Conservation (phyloP, 1,139 yeast species). For the Protomyces macrosporus region DNA sequence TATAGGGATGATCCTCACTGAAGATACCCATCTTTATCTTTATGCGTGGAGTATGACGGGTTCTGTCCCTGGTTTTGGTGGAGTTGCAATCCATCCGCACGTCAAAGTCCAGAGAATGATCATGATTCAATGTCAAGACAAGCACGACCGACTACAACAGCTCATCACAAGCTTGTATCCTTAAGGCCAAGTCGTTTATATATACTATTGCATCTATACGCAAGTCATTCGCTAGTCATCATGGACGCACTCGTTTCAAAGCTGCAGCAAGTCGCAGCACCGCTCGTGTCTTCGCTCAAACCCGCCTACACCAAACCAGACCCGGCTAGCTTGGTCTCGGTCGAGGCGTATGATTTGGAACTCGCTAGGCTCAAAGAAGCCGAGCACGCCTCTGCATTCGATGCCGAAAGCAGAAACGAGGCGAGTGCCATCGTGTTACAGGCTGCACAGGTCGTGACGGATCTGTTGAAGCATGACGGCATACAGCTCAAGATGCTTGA, state of each 20-base stretch:
- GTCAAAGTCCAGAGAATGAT: too few species aligned
- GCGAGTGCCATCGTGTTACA: not conserved
- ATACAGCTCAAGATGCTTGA: not conserved
- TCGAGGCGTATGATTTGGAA: not conserved
- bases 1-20: slow-evolving; percentile 44
- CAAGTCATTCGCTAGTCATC: not conserved
- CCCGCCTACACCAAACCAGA: not conserved
- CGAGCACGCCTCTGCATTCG: not conserved
- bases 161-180: too few species aligned
- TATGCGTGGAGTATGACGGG: too few species aligned
- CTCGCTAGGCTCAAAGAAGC: not conserved
- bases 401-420: not conserved
- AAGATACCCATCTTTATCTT: slow-evolving; percentile 39
- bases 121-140: too few species aligned
- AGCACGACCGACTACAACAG: too few species aligned
- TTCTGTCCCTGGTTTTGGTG: too few species aligned
- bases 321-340: not conserved
- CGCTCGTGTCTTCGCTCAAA: not conserved
- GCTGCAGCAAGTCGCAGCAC: not conserved
- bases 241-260: not conserved
- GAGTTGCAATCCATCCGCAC: too few species aligned
- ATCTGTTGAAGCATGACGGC: not conserved
- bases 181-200: too few species aligned
- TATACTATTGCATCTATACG: too few species aligned
- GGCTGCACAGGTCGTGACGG: not conserved